phyloP scores from a whole-genome alignment of 1,284 basidiomycete genomes.

The Amylostereum areolatum region DNA sequence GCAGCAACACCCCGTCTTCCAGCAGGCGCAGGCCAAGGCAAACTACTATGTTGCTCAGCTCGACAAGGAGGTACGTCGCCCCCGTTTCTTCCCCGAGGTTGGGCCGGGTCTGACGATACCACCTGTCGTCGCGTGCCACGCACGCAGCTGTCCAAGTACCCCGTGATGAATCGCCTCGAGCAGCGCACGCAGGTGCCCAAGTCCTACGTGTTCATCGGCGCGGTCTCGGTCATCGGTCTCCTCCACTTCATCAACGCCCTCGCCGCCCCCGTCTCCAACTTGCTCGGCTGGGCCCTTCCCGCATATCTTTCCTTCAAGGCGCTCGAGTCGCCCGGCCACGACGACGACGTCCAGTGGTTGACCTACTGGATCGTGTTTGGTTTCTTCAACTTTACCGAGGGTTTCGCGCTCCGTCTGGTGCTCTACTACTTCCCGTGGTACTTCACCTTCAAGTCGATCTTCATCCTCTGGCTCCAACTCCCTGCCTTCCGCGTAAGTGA shows the following conservation, averaged over 20 bases:
- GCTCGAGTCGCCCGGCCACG: conserved; percentile 64
- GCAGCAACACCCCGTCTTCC: conserved; percentile 79
- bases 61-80: conserved; percentile 81
- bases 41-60: conserved; percentile 76
- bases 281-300: conserved; percentile 80
- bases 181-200: conserved; percentile 90
- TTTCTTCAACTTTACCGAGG: conserved; percentile 82
- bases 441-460: conserved; percentile 84
- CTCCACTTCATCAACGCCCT: conserved; percentile 81
- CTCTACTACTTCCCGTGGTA: conserved; percentile 88
- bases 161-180: conserved; percentile 79
- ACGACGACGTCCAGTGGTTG: conserved; percentile 84
- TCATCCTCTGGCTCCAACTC: conserved; percentile 84
- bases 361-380: conserved; percentile 88
- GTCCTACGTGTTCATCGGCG: conserved; percentile 82
- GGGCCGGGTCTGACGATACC: conserved; percentile 13
- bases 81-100: background rate
- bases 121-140: conserved; percentile 11
- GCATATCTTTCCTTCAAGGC: conserved; percentile 86
- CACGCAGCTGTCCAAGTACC: conserved; percentile 84
- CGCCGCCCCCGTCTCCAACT: conserved; percentile 77
- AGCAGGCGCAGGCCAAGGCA: conserved; percentile 75
- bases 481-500: conserved; percentile 71
- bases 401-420: conserved; percentile 64
- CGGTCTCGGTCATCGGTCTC: conserved; percentile 55